Evolutionary conservation across 2,329 filamentous ascomycete species (phyloP), one percentile per base, ranked within the genome.

Genomic region (Venturia nashicola): DNA sequence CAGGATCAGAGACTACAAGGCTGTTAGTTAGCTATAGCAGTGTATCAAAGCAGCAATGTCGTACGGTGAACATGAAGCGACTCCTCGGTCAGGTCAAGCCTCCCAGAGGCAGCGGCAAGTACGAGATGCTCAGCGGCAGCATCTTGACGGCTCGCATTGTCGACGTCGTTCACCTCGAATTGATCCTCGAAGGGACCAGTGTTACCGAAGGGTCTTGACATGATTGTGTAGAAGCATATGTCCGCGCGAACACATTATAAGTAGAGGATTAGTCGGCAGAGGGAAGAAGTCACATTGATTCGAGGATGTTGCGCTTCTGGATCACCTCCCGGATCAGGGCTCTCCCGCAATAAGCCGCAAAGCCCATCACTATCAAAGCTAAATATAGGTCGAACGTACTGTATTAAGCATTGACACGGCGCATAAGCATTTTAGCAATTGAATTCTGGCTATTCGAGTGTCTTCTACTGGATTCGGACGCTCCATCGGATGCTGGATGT

Each of bases 1-100:
- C 27, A 2, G 11, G 51, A 36, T 57, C 51, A 57, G 51, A 57
- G 32, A 57, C 51, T 57, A 6, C 6, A 9, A 7, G 14, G 2
- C 14, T 36, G 32, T 57, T 14, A 57, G 32, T 57, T 14, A 57
- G 51, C 32, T 7, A n/a, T 36, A 4, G 27, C 36, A 36, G 32
- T 18, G 4, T 6, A 14, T n/a, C 18, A 11, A n/a, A 1, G 32
- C n/a, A 36, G 5, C 11, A 14, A 11, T 20, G 14, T 27, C 46
- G n/a, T 61, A 61, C 59, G 43, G 59, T 61, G 59, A 42, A 61
- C 59, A 43, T 61, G 59, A 18, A 61, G 59, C 59, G 59, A 42
- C 43, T 61, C 20, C 3, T 61, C 20, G 6, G 59, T 43, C 59
- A 61, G n/a, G 12, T 61, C 59, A 16, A 57, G 51, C 32, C 32